Conservation (phyloP, 495 filamentous ascomycete species). For the Articulospora tetracladia region DNA sequence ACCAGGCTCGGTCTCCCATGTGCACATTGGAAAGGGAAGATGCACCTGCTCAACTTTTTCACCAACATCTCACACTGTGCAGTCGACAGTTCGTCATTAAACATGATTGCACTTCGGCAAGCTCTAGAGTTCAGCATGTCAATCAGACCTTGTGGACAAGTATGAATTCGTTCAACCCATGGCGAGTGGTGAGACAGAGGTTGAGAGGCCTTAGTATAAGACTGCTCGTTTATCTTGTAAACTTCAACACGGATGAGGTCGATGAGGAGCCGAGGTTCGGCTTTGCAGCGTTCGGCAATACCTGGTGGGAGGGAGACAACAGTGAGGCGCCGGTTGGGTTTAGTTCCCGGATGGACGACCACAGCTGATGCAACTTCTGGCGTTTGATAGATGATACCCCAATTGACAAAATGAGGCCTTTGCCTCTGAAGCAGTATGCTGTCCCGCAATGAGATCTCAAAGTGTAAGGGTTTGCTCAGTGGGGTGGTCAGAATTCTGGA, state of each 20-base stretch:
- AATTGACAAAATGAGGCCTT: constrained; percentile 52
- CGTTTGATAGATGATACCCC: constrained; percentile 67
- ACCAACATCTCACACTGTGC: constrained; percentile 67
- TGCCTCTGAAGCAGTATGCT: constrained; percentile 49
- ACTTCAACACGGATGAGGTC: constrained; percentile 71
- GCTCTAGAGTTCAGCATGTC: constrained; percentile 88
- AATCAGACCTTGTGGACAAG: constrained; percentile 73
- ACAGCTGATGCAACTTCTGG: too few species aligned
- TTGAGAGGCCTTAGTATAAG: neutral
- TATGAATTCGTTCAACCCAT: constrained; percentile 41
- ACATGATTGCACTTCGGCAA: constrained; percentile 94
- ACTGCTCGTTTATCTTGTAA: constrained; percentile 50
- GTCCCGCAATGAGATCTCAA: constrained; percentile 60
- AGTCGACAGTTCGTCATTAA: constrained; percentile 71
- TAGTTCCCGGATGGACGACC: too few species aligned
- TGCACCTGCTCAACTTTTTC: constrained; percentile 56
- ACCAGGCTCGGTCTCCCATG: constrained; percentile 80
- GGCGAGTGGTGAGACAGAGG: neutral
- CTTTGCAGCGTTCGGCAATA: constrained; percentile 72
- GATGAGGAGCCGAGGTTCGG: constrained; percentile 64
- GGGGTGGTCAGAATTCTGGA: constrained; percentile 45
- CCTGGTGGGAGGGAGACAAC: constrained; percentile 51
- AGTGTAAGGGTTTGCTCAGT: constrained; percentile 51
- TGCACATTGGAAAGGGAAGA: constrained; percentile 91
- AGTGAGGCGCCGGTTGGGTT: constrained; percentile 36